Conservation (phyloP, 495 filamentous ascomycete species). For the Jackrogersella multiformis region DNA sequence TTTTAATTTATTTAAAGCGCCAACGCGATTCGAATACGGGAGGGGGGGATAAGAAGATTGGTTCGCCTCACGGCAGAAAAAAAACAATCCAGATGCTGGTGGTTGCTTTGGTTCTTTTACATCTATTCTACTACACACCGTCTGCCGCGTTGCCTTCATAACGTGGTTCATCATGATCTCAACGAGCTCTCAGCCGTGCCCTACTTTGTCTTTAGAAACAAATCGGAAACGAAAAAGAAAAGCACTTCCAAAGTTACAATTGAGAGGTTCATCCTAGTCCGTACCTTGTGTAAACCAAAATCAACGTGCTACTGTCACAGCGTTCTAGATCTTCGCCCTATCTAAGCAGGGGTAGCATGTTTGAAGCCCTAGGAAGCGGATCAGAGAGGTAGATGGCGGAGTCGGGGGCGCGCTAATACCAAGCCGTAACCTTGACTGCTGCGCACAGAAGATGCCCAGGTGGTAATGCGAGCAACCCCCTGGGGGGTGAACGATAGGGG, state of each 20-base stretch:
- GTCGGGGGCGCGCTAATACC: slow-evolving; percentile 7
- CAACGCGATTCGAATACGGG: slow-evolving; percentile 27
- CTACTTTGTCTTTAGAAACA: slow-evolving; percentile 18
- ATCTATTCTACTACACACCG: slow-evolving; percentile 5
- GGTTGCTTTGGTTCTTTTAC: slow-evolving; percentile 37
- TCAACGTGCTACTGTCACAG: neutral
- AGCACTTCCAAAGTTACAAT: slow-evolving; percentile 4
- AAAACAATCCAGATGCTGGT: slow-evolving; percentile 28
- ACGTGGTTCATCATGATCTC: slow-evolving; percentile 10
- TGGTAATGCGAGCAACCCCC: slow-evolving; percentile 18
- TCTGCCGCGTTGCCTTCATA: slow-evolving; percentile 17
- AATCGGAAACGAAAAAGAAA: neutral
- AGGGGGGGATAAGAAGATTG: slow-evolving; percentile 43
- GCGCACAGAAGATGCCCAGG: neutral
- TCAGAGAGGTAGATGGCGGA: neutral
- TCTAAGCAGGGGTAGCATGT: slow-evolving; percentile 16
- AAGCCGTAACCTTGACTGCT: slow-evolving; percentile 3
- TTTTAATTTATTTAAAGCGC: slow-evolving; percentile 37
- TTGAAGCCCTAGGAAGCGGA: neutral
- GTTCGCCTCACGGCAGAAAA: slow-evolving; percentile 48
- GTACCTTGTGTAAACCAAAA: slow-evolving; percentile 9
- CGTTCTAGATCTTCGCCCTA: slow-evolving; percentile 7
- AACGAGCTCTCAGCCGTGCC: neutral
- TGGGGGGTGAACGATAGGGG: slow-evolving; percentile 3
- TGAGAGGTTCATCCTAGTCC: neutral